Percentiles rank a stretch among this genome's conserved stretches.
These are phyloP conservation scores for Filobasidium floriforme DNA, from an alignment of 768 basidiomycete species.

Conservation along the genomic window DNA sequence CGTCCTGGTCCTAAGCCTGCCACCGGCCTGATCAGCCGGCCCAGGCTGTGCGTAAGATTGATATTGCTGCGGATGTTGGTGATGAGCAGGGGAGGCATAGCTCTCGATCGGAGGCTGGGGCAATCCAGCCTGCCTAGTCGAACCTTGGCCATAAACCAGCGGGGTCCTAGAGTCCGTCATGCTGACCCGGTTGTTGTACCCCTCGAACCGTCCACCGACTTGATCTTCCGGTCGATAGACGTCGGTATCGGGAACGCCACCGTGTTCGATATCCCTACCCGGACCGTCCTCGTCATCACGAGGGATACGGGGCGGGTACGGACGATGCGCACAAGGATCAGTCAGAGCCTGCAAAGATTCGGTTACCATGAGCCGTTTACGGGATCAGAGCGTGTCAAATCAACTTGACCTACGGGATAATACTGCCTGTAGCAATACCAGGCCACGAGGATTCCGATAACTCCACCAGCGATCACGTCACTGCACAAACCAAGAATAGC, in stretches of 20 bases:
- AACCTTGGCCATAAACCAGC: neutral
- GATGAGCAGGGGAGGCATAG: too few relatives aligned
- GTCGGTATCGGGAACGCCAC: neutral
- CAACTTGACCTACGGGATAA: conserved; percentile 26
- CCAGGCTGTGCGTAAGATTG: too few relatives aligned
- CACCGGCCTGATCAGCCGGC: too few relatives aligned
- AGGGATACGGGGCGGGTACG: conserved; percentile 23
- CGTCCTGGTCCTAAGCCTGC: too few relatives aligned
- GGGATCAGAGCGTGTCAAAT: neutral
- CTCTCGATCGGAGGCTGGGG: too few relatives aligned
- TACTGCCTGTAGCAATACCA: conserved; percentile 42
- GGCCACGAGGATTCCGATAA: conserved; percentile 32
- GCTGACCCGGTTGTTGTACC: neutral
- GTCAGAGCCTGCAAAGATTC: conserved; percentile 7
- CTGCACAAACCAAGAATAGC: conserved; percentile 9
- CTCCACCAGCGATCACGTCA: conserved; percentile 40
- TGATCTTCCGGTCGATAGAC: neutral
- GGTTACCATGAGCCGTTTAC: neutral
- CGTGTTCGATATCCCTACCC: neutral
- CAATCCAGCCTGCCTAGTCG: neutral
- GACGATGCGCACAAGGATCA: conserved; percentile 10
- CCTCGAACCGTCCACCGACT: neutral
- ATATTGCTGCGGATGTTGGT: too few relatives aligned
- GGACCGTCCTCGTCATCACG: conserved; percentile 18
- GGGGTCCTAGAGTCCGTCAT: neutral